phyloP scores from a whole-genome alignment of 2,329 filamentous ascomycete genomes.

The Fusarium oxysporum region DNA sequence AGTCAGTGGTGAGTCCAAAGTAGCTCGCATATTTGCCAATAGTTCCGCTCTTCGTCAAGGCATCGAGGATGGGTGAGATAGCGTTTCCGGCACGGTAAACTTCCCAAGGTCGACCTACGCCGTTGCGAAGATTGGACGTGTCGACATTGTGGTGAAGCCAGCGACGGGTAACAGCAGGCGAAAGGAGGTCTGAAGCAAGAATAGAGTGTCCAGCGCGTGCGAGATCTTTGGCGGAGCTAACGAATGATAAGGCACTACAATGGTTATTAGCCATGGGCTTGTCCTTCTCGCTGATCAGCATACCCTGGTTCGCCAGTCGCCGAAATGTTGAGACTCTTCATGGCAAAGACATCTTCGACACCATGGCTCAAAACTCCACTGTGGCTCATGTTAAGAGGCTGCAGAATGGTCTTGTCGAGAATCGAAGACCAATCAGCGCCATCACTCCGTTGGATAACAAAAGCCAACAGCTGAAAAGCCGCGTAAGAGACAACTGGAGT shows the following conservation, averaged over 20 bases:
- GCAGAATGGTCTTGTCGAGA: not conserved
- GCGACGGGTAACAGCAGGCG: constrained; percentile 42
- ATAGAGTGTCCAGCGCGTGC: constrained; percentile 36
- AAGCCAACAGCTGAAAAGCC: constrained; percentile 34
- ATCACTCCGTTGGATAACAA: constrained; percentile 25
- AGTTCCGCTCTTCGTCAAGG: constrained; percentile 44
- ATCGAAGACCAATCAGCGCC: not conserved
- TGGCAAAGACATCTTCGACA: constrained; percentile 5
- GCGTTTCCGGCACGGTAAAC: constrained; percentile 45
- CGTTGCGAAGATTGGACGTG: constrained; percentile 51
- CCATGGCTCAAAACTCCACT: constrained; percentile 13
- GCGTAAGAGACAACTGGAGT: constrained; percentile 38
- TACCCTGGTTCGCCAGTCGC: constrained; percentile 33
- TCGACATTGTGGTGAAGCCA: constrained; percentile 47
- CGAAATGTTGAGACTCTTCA: constrained; percentile 14
- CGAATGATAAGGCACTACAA: constrained; percentile 28
- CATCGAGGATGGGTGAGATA: constrained; percentile 43
- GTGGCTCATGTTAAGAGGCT: constrained; percentile 19
- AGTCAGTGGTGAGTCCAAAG: constrained; percentile 31
- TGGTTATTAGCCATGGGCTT: fast-evolving
- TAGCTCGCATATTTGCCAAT: constrained; percentile 47
- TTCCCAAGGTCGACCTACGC: constrained; percentile 50
- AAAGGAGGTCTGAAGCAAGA: constrained; percentile 36
- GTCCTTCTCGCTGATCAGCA: fast-evolving
- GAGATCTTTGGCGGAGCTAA: constrained; percentile 37